Evolutionary conservation across 345 rosid genomes (phyloP).

Genomic region (Raphanus sativus): DNA sequence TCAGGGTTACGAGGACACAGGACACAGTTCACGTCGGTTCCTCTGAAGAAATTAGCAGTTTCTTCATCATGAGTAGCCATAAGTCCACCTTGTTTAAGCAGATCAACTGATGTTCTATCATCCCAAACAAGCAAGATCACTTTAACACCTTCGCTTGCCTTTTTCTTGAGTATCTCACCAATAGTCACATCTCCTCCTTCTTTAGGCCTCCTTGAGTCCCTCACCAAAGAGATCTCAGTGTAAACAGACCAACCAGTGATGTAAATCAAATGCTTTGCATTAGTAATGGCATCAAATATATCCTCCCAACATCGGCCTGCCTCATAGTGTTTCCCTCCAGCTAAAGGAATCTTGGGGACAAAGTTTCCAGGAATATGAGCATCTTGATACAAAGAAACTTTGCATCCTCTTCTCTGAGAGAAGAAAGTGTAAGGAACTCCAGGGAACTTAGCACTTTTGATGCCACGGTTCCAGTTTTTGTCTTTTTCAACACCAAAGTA

Average conservation of each 20-base stretch:
- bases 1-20: conserved; percentile 96
- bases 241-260: conserved; percentile 99
- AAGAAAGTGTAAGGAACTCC: conserved; percentile 94
- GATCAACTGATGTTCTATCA: conserved; percentile 90
- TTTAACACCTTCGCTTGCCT: conserved; percentile 89
- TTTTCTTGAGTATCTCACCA: conserved; percentile 89
- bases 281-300: conserved; percentile 77
- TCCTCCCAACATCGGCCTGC: conserved; percentile 99
- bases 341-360: conserved; percentile 84
- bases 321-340: conserved; percentile 80
- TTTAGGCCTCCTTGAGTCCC: conserved; percentile 93
- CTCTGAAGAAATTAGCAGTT: conserved; percentile 64
- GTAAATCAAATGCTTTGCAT: conserved; percentile 86
- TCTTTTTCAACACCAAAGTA: conserved; percentile 74
- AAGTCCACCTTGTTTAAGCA: conserved; percentile 83
- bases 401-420: conserved; percentile 84
- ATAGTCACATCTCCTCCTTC: conserved; percentile 81
- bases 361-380: conserved; percentile 87
- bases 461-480: conserved; percentile 64
- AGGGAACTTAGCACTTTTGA: conserved; percentile 69
- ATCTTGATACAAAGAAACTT: conserved; percentile 89
- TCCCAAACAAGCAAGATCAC: conserved; percentile 96
- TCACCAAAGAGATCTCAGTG: conserved; percentile 76
- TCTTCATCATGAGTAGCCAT: conserved; percentile 99
- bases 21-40: conserved; percentile 79